A percentile compares a stretch with the other conserved stretches of the same genome.
These are phyloP conservation scores for Monascus purpureus DNA, from an alignment of 495 filamentous ascomycete species.

Conservation along the genomic window DNA sequence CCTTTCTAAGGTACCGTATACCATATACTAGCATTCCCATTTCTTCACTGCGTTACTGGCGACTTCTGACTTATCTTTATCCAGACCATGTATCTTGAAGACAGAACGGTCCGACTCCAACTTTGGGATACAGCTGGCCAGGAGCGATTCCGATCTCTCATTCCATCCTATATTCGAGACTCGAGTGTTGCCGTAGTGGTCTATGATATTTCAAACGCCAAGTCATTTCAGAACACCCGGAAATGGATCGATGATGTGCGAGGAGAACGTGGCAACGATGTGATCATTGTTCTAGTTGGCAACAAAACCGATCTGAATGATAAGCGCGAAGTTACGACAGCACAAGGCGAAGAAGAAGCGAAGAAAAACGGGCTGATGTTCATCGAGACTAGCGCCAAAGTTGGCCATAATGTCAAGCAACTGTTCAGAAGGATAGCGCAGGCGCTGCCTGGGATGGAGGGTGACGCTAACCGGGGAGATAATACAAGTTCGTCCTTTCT, in stretches of 20 bases:
- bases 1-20: constrained; percentile 66
- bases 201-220: constrained; percentile 95
- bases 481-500: constrained; percentile 43
- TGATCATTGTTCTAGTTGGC: constrained; percentile 95
- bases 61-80: no score
- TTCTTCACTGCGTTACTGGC: no score
- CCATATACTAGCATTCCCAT: neutral
- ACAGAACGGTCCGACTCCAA: constrained; percentile 91
- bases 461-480: constrained; percentile 48
- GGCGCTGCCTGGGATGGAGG: constrained; percentile 95
- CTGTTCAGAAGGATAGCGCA: constrained; percentile 96
- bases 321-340: constrained; percentile 87
- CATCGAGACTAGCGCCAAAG: constrained; percentile 95
- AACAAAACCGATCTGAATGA: constrained; percentile 99
- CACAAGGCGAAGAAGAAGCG: constrained; percentile 96
- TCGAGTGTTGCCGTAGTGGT: constrained; percentile 94
- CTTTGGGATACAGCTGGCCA: constrained; percentile 98
- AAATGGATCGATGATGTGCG: constrained; percentile 99
- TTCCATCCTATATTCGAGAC: constrained; percentile 96
- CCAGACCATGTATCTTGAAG: constrained; percentile 98
- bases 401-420: constrained; percentile 94
- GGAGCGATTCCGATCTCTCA: constrained; percentile 90
- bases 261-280: constrained; percentile 90
- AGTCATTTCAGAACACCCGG: constrained; percentile 91
- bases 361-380: constrained; percentile 95